phyloP scores from a whole-genome alignment of 106 monocot species.

The Phalaenopsis equestris region DNA sequence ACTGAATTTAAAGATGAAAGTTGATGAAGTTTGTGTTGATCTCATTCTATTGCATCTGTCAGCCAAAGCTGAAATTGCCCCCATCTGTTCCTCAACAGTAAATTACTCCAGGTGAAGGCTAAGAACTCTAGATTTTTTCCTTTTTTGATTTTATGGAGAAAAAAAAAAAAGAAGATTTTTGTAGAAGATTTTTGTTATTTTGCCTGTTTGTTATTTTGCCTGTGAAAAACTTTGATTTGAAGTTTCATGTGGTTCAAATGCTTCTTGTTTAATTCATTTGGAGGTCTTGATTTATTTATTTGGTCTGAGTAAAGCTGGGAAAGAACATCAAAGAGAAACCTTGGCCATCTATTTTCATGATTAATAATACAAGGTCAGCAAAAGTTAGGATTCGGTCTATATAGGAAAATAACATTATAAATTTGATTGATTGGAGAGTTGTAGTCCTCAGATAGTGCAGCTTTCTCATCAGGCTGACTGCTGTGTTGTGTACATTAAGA shows the following conservation, averaged over 20 bases:
- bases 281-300: neutral
- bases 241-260: neutral
- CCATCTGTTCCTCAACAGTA: neutral
- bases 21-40: no score
- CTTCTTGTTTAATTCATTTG: neutral
- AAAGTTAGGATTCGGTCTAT: no score
- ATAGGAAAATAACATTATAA: no score
- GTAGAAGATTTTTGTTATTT: no score
- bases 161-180: neutral
- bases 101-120: neutral
- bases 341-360: neutral
- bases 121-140: neutral
- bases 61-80: neutral
- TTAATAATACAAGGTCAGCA: no score
- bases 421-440: no score
- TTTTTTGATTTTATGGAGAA: neutral
- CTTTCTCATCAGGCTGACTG: no score
- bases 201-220: neutral
- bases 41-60: neutral
- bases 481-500: no score
- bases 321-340: neutral
- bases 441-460: no score
- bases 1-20: no score
- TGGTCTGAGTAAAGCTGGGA: neutral
- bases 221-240: neutral